Evolutionary conservation across 2,329 filamentous ascomycete species (phyloP), one percentile per base, ranked within the genome.

Genomic region (Ceratocystis eucalypticola): DNA sequence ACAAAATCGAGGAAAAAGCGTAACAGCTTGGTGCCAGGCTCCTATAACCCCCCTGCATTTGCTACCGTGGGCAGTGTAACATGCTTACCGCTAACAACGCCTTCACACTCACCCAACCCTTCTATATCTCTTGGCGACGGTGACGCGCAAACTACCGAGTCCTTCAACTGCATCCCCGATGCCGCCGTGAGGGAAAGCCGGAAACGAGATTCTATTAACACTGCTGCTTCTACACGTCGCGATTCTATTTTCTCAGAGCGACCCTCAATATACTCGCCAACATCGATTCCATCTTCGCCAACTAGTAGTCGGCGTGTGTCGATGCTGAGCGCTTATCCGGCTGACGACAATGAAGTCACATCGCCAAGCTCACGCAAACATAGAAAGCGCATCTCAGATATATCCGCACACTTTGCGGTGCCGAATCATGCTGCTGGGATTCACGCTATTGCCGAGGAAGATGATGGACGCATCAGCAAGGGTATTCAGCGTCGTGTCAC

Each of bases 231-330:
- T 66, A 65, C 71, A 83, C 68, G 86, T 64, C 92, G 87, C 15
- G 64, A 68, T 83, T 86, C 87, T 28, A 72, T 82, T 65, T 80
- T 87, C 71, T 83, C 85, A 0, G 80, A 80, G 59, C 77, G 80
- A 61, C 82, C 83, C 33, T 84, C 84, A 0, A 86, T 88, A 8
- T 84, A 88, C 67, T 80, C 83, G 1, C 75, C 84, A 0, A 90
- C 88, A 1, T 96, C 92, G 0, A 81, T 88, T 1, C 87, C 91
- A 1, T 91, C 87, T 71, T 96, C 93, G 3, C 92, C 94, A 0
- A 82, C 81, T 57, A 94, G 91, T 46, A 68, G 62, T 33, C 50
- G 67, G 15, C 67, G 61, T 12, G 65, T 66, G 61, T 68, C 64
- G 25, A 45, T 68, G n/a, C 61, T 68, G 17, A 65, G 28, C 12